These are phyloP conservation scores for Xerocomellus chrysenteron DNA, from an alignment of 768 basidiomycete genomes.

Conservation along the genomic window DNA sequence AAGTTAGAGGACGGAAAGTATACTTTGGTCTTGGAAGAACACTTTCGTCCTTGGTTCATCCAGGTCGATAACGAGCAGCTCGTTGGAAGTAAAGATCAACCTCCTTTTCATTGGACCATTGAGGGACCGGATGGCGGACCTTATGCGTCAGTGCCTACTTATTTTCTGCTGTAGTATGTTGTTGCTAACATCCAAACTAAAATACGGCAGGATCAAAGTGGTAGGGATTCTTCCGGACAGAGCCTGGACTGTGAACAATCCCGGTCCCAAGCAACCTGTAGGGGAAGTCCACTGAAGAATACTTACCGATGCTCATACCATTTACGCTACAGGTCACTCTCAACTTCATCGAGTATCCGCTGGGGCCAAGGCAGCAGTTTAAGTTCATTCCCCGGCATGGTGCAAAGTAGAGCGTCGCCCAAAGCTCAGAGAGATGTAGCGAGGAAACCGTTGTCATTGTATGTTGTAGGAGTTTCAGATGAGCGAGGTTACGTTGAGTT, in stretches of 20 bases:
- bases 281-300: neutral
- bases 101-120: neutral
- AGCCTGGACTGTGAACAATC: neutral
- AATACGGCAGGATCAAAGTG: neutral
- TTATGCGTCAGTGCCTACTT: neutral
- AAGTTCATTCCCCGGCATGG: neutral
- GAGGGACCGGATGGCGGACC: neutral
- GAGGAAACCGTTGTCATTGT: neutral
- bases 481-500: no score
- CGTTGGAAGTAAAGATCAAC: neutral
- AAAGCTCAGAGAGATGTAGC: neutral
- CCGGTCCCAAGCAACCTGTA: neutral
- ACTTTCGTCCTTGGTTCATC: no score
- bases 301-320: constrained; percentile 1
- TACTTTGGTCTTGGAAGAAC: no score
- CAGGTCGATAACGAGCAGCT: neutral
- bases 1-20: no score
- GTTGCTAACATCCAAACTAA: neutral
- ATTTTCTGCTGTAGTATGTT: neutral
- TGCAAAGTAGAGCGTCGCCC: no score
- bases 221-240: neutral
- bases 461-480: no score
- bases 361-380: neutral
- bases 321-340: neutral
- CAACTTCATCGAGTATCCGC: no score